A percentile compares a stretch with the other conserved stretches of the same genome.
Evolutionary conservation across 2,329 filamentous ascomycete genomes (phyloP).

Genomic region (Ceratocystis huliohia): DNA sequence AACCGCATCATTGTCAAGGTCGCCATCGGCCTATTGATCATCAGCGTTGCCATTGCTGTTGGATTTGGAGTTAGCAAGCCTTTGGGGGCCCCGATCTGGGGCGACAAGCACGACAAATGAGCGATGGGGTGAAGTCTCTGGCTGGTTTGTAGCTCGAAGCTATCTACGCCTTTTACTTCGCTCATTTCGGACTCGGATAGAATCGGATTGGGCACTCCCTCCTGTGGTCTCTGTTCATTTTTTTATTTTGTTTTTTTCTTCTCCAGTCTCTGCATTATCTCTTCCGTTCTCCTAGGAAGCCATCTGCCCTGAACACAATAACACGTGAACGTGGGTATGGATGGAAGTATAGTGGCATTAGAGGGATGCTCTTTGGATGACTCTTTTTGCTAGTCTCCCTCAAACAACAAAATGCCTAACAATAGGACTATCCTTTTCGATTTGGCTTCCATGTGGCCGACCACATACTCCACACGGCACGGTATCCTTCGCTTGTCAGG

Average conservation of each 20-base stretch:
- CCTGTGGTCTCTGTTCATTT: neutral
- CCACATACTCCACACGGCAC: neutral
- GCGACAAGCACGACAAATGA: slow-evolving; percentile 26
- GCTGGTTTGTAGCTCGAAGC: neutral
- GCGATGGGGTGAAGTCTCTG: neutral
- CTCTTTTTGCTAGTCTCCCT: neutral
- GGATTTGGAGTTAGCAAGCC: slow-evolving; percentile 51
- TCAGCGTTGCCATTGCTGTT: slow-evolving; percentile 42
- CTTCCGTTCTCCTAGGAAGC: neutral
- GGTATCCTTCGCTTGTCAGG: neutral
- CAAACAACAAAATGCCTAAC: neutral
- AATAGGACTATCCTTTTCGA: neutral
- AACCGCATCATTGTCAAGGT: slow-evolving; percentile 44
- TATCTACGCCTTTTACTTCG: neutral
- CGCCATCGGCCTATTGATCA: slow-evolving; percentile 38
- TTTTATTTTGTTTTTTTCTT: neutral
- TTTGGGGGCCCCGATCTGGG: slow-evolving; percentile 47
- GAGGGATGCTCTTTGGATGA: neutral
- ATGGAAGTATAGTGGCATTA: slow-evolving; percentile 1
- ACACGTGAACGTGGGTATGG: neutral
- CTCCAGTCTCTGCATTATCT: neutral
- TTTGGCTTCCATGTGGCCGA: neutral
- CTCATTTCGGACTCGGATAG: neutral
- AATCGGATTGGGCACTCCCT: no score
- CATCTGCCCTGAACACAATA: neutral